Conservation (phyloP, 768 basidiomycete species). For the Amanita phalloides region DNA sequence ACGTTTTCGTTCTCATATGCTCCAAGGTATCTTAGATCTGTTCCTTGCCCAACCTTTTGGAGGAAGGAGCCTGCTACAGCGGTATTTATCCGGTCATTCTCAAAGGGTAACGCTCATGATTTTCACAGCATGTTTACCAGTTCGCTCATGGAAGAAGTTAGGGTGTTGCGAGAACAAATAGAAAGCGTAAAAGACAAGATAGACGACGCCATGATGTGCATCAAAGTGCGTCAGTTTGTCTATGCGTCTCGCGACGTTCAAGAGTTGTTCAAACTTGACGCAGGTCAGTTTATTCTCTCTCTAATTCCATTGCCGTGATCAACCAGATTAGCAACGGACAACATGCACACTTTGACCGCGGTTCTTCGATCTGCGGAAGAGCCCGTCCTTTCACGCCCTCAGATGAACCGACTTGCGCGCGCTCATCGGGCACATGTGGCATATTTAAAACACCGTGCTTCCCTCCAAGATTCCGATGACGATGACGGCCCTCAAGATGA, state of each 20-base stretch:
- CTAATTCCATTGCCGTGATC: neutral
- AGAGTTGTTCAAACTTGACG: constrained; percentile 68
- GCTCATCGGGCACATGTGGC: constrained; percentile 68
- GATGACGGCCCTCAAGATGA: constrained; percentile 91
- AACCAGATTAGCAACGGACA: constrained; percentile 41
- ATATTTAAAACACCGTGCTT: constrained; percentile 55
- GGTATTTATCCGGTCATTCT: constrained; percentile 29
- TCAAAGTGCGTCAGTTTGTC: constrained; percentile 80
- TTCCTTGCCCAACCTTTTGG: constrained; percentile 98
- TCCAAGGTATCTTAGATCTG: constrained; percentile 67
- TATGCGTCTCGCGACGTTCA: constrained; percentile 86
- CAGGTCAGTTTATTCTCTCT: constrained; percentile 39
- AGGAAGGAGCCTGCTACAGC: constrained; percentile 81
- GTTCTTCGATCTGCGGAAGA: constrained; percentile 73
- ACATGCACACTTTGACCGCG: constrained; percentile 65
- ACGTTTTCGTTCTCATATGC: constrained; percentile 2
- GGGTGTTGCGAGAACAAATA: constrained; percentile 76
- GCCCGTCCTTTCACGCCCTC: constrained; percentile 64
- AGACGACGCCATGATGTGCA: constrained; percentile 78
- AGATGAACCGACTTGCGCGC: constrained; percentile 71
- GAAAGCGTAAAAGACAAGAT: constrained; percentile 81
- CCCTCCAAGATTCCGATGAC: constrained; percentile 75
- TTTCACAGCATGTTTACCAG: constrained; percentile 84
- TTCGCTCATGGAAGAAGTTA: constrained; percentile 84
- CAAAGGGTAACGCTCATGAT: neutral